These are phyloP conservation scores for Stephanocyclus meneghinianus DNA, from an alignment of 352 stramenopile species.

Conservation along the genomic window DNA sequence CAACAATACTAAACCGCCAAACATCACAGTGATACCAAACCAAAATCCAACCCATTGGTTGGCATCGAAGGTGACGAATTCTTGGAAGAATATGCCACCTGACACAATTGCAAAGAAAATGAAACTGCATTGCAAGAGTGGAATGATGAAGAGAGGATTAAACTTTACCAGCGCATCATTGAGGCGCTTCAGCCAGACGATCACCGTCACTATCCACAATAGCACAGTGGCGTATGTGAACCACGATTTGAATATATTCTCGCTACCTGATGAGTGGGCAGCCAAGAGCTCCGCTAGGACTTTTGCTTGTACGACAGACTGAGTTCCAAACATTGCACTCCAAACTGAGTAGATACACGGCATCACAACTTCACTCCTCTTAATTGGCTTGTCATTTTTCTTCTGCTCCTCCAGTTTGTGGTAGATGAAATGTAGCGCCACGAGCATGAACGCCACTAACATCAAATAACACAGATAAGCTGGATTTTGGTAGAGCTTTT, in stretches of 20 bases:
- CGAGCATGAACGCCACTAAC: conserved; percentile 29
- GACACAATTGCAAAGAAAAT: conserved; percentile 68
- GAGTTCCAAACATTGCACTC: conserved; percentile 57
- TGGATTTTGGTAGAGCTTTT: conserved; percentile 42
- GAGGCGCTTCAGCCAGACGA: conserved; percentile 53
- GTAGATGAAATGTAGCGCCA: conserved; percentile 44
- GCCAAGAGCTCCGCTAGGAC: conserved; percentile 52
- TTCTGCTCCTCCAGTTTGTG: conserved; percentile 37
- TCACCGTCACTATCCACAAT: conserved; percentile 48
- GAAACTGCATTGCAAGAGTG: conserved; percentile 61
- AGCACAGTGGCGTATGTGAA: conserved; percentile 61
- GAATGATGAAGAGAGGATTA: conserved; percentile 69
- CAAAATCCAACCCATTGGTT: conserved; percentile 61
- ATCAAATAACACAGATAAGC: conserved; percentile 52
- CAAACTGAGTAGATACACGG: conserved; percentile 50
- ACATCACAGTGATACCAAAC: conserved; percentile 59
- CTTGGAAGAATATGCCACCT: conserved; percentile 64
- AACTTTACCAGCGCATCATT: conserved; percentile 56
- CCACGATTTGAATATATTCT: conserved; percentile 58
- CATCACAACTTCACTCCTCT: conserved; percentile 44
- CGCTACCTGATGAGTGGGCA: conserved; percentile 39
- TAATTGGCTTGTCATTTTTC: conserved; percentile 30
- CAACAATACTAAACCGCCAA: conserved; percentile 50
- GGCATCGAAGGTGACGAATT: conserved; percentile 51
- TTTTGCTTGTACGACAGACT: conserved; percentile 60